phyloP scores from a whole-genome alignment of 1,284 basidiomycete genomes.

The Leccinum subrobustum region DNA sequence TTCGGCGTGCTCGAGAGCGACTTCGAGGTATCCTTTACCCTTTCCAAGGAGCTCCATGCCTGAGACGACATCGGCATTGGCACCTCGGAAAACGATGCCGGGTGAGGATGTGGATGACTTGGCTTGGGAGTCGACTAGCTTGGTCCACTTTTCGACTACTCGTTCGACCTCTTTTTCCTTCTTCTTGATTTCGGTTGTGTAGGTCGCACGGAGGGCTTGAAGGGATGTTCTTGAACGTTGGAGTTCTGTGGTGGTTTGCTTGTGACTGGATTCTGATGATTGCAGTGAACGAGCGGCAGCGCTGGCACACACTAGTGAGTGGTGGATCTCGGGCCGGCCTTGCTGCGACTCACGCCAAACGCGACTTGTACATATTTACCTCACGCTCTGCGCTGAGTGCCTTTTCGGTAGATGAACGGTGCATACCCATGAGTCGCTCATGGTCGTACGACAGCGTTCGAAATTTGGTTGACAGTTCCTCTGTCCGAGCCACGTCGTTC shows the following conservation, averaged over 20 bases:
- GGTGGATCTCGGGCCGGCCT: neutral
- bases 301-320: slow-evolving; percentile 37
- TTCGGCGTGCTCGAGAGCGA: slow-evolving; percentile 74
- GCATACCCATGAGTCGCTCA: slow-evolving; percentile 70
- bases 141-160: slow-evolving; percentile 75
- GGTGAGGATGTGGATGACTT: slow-evolving; percentile 46
- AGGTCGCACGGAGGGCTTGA: slow-evolving; percentile 62
- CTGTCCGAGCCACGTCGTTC: slow-evolving; percentile 82
- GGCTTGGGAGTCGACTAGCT: slow-evolving; percentile 64
- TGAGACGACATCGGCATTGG: slow-evolving; percentile 52
- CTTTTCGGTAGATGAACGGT: slow-evolving; percentile 52
- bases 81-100: slow-evolving; percentile 49
- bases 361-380: slow-evolving; percentile 68
- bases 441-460: slow-evolving; percentile 82
- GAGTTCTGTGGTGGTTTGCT: slow-evolving; percentile 63
- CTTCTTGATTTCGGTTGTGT: slow-evolving; percentile 77
- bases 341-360: slow-evolving; percentile 54
- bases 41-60: slow-evolving; percentile 48
- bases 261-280: slow-evolving; percentile 61
- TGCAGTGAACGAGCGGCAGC: slow-evolving; percentile 53
- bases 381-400: slow-evolving; percentile 74
- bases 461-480: slow-evolving; percentile 72
- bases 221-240: slow-evolving; percentile 63
- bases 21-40: slow-evolving; percentile 61
- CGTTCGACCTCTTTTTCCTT: slow-evolving; percentile 80